Evolutionary conservation across 768 basidiomycete genomes (phyloP), one percentile per base, ranked within the genome.

Genomic region (Kwoniella dendrophila): DNA sequence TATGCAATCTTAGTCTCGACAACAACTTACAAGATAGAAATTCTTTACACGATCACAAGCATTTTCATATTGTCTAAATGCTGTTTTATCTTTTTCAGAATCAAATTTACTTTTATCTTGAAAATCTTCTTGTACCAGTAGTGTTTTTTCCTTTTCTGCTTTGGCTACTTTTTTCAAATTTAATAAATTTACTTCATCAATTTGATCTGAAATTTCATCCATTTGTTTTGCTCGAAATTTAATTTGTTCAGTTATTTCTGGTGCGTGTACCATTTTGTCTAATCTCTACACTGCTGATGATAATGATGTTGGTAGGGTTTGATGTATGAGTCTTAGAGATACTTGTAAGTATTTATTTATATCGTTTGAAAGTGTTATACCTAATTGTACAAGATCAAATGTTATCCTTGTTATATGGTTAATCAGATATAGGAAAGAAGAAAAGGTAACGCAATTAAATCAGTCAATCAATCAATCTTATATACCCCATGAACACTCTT

Each of bases 1-100:
- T n/a, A n/a, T n/a, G n/a, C n/a, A n/a, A n/a, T n/a, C n/a, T n/a
- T n/a, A n/a, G n/a, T n/a, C n/a, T n/a, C n/a, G n/a, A n/a, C n/a
- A n/a, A 16, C 8, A 34, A 64, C 73, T 60, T 43, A 72, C 73
- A 24, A 64, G 64, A 63, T 78, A 78, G 55, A 78, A 78, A 30
- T 65, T 65, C 69, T 73, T 76, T 59, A 76, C 73, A 32, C 73
- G 56, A 48, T 78, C 77, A 54, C 73, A 74, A 12, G 75, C 75
- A 16, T 66, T 68, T 27, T 75, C 76, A 57, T 75, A 78, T 30
- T 74, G 64, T 48, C 76, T 72, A 60, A 78, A 78, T 2, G n/a
- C 61, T 4, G 64, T 64, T 64, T 78, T 78, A 41, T 78, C 73
- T 71, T 78, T 78, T 32, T 49, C 67, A 20, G 54, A 49, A 55